These are phyloP conservation scores for Sherardia arvensis DNA, from an alignment of 257 asterid species.

Conservation along the genomic window DNA sequence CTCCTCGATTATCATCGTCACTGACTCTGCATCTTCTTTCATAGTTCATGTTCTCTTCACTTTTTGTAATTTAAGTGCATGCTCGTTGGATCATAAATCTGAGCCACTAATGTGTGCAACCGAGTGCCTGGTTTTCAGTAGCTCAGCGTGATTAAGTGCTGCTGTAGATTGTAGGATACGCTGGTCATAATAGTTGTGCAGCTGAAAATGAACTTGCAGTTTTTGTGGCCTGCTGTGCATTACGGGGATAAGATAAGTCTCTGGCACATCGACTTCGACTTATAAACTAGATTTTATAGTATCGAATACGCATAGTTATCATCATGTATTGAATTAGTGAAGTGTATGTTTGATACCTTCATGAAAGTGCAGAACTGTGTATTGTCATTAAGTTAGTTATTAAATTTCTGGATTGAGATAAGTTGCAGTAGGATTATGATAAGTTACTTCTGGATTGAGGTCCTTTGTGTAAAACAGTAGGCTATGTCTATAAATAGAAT, in stretches of 20 bases:
- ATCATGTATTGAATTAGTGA: background rate
- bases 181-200: background rate
- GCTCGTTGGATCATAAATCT: background rate
- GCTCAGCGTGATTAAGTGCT: background rate
- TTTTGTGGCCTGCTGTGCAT: background rate
- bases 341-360: too few relatives aligned
- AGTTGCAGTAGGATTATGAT: background rate
- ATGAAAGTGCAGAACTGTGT: background rate
- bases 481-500: background rate
- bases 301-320: background rate
- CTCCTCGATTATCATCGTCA: background rate
- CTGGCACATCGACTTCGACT: background rate
- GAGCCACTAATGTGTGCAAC: background rate
- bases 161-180: background rate
- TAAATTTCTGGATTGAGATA: too few relatives aligned
- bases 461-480: background rate
- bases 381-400: background rate
- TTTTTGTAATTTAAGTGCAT: too few relatives aligned
- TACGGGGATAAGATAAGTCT: background rate
- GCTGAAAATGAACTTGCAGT: background rate
- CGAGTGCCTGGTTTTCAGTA: background rate
- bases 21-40: background rate
- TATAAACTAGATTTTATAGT: too few relatives aligned
- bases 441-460: background rate
- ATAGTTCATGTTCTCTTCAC: background rate